phyloP scores from a whole-genome alignment of 371 early-diverging fungal species.

The Mortierella sp. region DNA sequence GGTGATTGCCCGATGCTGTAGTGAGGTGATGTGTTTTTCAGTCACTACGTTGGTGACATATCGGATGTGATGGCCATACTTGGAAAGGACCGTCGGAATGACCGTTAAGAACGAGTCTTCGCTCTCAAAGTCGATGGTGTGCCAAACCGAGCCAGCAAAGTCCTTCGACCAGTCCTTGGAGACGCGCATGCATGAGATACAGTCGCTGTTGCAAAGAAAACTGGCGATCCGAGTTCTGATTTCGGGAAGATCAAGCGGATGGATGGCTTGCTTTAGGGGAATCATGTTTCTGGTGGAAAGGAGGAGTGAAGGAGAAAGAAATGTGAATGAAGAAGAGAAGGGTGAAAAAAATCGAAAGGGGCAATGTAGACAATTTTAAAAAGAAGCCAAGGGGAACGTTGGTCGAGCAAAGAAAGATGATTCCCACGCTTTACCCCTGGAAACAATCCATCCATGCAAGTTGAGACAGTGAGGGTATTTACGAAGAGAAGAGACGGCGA shows the following conservation, averaged over 20 bases:
- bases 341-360: too few relatives aligned
- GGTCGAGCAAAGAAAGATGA: too few relatives aligned
- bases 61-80: not conserved
- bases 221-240: not conserved
- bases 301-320: too few relatives aligned
- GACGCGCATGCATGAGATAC: not conserved
- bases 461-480: too few relatives aligned
- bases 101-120: not conserved
- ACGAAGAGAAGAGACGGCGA: too few relatives aligned
- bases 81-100: not conserved
- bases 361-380: too few relatives aligned
- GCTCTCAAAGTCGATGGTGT: not conserved
- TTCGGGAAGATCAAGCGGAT: not conserved
- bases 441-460: too few relatives aligned
- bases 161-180: not conserved
- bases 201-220: not conserved
- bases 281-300: too few relatives aligned
- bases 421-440: too few relatives aligned
- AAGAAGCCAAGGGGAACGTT: too few relatives aligned
- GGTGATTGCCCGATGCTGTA: not conserved
- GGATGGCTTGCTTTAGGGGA: not conserved
- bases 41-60: not conserved
- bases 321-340: too few relatives aligned
- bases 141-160: not conserved
- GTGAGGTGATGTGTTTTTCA: not conserved